Evolutionary conservation across 441 rosid genomes (phyloP), one percentile per base, ranked within the genome.

Genomic region (Populus hybrid): DNA sequence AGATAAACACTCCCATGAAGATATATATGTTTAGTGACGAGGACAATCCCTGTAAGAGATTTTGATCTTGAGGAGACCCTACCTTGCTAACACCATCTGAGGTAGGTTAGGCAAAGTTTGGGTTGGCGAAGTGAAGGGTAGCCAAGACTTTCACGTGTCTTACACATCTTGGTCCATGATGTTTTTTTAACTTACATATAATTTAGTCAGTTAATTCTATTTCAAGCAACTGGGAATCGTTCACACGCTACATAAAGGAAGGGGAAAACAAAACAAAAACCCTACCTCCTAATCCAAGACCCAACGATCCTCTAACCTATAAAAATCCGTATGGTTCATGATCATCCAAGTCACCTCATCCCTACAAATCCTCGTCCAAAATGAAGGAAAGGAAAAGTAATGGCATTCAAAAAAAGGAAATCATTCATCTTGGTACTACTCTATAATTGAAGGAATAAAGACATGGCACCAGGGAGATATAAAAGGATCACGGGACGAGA

Each of bases 381-480:
- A 40, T 40, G 50, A 40, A 40, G 38, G 38, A 38, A 38, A 38
- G 1, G 42, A 38, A 38, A 38, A 38, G 42, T 38, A 2, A 38
- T 38, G 53, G 56, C 20, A 45, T 45, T 45, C 56, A 4, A 45
- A 4, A 14, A 45, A 45, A 12, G 18, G 7, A 14, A 45, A 45
- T 45, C 56, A 45, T 45, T 14, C 56, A 45, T 14, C 56, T 4
- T 14, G 18, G 59, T 50, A 63, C 24, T 63, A 2, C 53, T 35
- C 21, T 61, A 64, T 73, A 21, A 61, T 28, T n/a, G 50, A 36
- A 67, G 77, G 71, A 45, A 42, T 63, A 42, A 45, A 68, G 64
- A 45, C 14, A 68, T 16, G 33, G 53, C n/a, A 50, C 2, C 59
- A 14, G 59, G 59, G 2, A 1, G 0, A 1, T 12, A 45, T 4